A percentile compares a stretch with the other conserved stretches of the same genome.
phyloP scores from a whole-genome alignment of 371 early-diverging fungal genomes.

The Mortierella sp. region DNA sequence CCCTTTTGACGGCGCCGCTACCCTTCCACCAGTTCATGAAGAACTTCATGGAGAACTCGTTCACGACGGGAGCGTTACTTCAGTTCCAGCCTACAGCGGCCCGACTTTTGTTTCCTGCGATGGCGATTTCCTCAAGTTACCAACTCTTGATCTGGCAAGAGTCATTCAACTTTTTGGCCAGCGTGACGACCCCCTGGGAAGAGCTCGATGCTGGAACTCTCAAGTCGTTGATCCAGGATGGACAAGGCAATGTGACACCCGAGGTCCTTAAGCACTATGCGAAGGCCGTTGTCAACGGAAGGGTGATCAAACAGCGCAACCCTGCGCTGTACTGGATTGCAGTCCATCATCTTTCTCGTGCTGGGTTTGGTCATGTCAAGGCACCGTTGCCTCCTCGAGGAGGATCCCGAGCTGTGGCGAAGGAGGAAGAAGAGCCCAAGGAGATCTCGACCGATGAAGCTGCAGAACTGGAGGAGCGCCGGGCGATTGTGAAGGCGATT shows the following conservation, averaged over 20 bases:
- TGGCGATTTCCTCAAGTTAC: slow-evolving; percentile 51
- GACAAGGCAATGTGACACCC: slow-evolving; percentile 23
- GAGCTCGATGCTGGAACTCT: slow-evolving; percentile 42
- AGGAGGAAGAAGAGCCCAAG: not conserved
- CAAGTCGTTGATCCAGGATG: slow-evolving; percentile 35
- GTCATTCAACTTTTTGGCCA: slow-evolving; percentile 62
- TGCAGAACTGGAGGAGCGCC: slow-evolving; percentile 36
- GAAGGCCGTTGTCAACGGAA: slow-evolving; percentile 47
- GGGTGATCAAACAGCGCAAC: slow-evolving; percentile 57
- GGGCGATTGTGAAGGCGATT: slow-evolving; percentile 33
- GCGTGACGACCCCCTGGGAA: slow-evolving; percentile 48
- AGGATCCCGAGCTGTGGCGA: not conserved
- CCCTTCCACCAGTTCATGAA: slow-evolving; percentile 74
- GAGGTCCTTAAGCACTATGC: slow-evolving; percentile 50
- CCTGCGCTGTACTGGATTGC: slow-evolving; percentile 59
- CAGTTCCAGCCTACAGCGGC: slow-evolving; percentile 60
- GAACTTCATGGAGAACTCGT: slow-evolving; percentile 60
- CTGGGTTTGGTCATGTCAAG: slow-evolving; percentile 38
- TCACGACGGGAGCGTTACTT: slow-evolving; percentile 47
- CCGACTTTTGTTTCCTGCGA: slow-evolving; percentile 64
- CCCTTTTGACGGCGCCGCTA: slow-evolving; percentile 40
- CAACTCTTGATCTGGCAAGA: slow-evolving; percentile 45
- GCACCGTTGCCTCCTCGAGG: slow-evolving; percentile 30
- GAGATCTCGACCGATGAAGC: slow-evolving; percentile 14
- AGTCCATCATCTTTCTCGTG: slow-evolving; percentile 52